A percentile compares a stretch with the other conserved stretches of the same genome.
phyloP scores from a whole-genome alignment of 768 basidiomycete genomes.

The Psilocybe cyanescens region DNA sequence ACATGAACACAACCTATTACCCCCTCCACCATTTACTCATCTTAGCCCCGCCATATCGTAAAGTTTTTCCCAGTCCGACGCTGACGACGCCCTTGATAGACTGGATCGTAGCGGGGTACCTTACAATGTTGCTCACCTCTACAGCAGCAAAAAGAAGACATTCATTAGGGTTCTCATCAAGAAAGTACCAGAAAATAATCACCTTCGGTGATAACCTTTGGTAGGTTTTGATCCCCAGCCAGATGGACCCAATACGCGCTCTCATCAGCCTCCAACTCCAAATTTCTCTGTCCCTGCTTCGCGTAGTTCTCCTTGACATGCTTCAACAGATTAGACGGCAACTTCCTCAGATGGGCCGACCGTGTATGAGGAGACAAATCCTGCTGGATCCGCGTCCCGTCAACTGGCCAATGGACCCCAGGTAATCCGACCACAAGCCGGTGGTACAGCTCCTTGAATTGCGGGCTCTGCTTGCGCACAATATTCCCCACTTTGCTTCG shows the following conservation, averaged over 20 bases:
- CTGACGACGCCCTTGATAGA: conserved; percentile 85
- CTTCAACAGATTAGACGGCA: conserved; percentile 70
- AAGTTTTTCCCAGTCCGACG: conserved; percentile 79
- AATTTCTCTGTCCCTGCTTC: conserved; percentile 27
- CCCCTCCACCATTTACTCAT: conserved; percentile 83
- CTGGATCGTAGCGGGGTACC: conserved; percentile 84
- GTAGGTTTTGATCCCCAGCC: conserved; percentile 65
- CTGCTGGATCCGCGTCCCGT: conserved; percentile 65
- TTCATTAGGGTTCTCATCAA: not conserved
- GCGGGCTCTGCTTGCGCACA: conserved; percentile 76
- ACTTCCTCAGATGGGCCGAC: conserved; percentile 74
- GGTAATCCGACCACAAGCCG: conserved; percentile 77
- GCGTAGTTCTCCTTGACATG: conserved; percentile 58
- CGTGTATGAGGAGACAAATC: conserved; percentile 71
- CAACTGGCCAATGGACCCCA: conserved; percentile 73
- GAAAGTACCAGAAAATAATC: conserved; percentile 3
- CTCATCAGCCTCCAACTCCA: conserved; percentile 64
- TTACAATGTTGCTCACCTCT: conserved; percentile 83
- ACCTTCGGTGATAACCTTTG: conserved; percentile 59
- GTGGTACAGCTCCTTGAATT: conserved; percentile 90
- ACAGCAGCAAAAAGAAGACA: not conserved
- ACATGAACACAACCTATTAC: conserved; percentile 21
- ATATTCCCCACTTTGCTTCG: conserved; percentile 94
- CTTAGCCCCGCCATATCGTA: conserved; percentile 77
- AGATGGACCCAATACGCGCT: conserved; percentile 74